phyloP scores from a whole-genome alignment of 805 yeast genomes.

The Sugiyamaella lignohabitans region DNA sequence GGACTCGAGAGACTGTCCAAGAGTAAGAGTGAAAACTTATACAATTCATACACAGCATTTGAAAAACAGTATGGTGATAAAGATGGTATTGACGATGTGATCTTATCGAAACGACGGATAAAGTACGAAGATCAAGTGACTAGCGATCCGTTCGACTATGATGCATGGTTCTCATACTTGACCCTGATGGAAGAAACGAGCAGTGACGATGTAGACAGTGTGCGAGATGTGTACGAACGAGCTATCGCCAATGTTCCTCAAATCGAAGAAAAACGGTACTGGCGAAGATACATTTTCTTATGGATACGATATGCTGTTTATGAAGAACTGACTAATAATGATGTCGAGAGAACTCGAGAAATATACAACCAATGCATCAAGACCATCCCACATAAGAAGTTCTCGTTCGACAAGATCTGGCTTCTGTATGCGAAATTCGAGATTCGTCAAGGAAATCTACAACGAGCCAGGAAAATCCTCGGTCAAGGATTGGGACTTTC shows the following conservation, averaged over 20 bases:
- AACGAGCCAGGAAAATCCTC: slow-evolving; percentile 55
- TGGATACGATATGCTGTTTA: slow-evolving; percentile 63
- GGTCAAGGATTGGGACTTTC: slow-evolving; percentile 68
- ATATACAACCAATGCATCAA: slow-evolving; percentile 46
- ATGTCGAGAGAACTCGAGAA: slow-evolving; percentile 42
- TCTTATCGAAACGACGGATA: slow-evolving; percentile 47
- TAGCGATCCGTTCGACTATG: slow-evolving; percentile 52
- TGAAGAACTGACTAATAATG: slow-evolving; percentile 46
- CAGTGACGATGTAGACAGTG: slow-evolving; percentile 19
- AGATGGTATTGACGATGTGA: slow-evolving; percentile 46
- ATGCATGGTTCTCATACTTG: slow-evolving; percentile 77
- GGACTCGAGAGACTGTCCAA: slow-evolving; percentile 43
- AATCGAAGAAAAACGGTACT: slow-evolving; percentile 36
- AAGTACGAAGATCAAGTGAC: slow-evolving; percentile 46
- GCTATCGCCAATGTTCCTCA: slow-evolving; percentile 38
- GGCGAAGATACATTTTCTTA: slow-evolving; percentile 66
- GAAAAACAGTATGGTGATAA: slow-evolving; percentile 59
- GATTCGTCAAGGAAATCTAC: slow-evolving; percentile 48
- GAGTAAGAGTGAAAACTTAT: slow-evolving; percentile 34
- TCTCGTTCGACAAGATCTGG: slow-evolving; percentile 76
- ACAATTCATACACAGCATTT: slow-evolving; percentile 46
- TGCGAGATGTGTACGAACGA: slow-evolving; percentile 37
- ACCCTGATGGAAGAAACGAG: slow-evolving; percentile 41
- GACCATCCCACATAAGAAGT: slow-evolving; percentile 49
- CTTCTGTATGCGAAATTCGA: slow-evolving; percentile 63